phyloP scores from a whole-genome alignment of 129 eudicot species.

The Flaveria trinervia region DNA sequence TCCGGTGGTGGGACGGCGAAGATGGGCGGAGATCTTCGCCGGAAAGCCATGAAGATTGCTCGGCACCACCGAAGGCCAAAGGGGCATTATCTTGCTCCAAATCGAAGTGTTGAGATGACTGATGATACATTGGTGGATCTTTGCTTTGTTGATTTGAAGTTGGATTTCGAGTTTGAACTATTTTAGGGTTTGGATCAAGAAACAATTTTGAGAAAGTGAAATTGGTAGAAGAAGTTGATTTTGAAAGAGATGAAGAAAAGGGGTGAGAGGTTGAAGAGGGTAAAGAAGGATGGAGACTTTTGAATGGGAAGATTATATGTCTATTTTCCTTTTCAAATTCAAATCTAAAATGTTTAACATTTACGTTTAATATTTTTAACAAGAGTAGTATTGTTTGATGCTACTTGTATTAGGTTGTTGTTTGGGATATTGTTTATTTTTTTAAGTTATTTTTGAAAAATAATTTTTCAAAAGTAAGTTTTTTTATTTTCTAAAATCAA shows the following conservation, averaged over 20 bases:
- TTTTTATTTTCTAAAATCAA: no score
- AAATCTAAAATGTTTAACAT: background rate
- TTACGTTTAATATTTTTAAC: no score
- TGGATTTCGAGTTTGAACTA: background rate
- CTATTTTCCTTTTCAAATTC: background rate
- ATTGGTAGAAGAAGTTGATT: constrained; percentile 13
- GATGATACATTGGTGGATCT: constrained; percentile 50
- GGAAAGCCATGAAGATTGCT: constrained; percentile 73
- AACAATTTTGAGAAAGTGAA: constrained; percentile 19
- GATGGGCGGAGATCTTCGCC: constrained; percentile 47
- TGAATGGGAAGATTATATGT: constrained; percentile 14
- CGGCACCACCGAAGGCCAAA: constrained; percentile 49
- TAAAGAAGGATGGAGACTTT: constrained; percentile 25
- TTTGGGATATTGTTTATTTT: no score
- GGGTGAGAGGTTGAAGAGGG: background rate
- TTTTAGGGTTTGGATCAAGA: constrained; percentile 13
- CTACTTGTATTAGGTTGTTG: no score
- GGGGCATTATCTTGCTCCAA: constrained; percentile 51
- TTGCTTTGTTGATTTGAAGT: constrained; percentile 6
- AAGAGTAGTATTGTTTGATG: no score
- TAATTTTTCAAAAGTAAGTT: no score
- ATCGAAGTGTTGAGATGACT: constrained; percentile 60
- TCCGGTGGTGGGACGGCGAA: constrained; percentile 39
- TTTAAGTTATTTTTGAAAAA: no score
- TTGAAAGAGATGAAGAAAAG: constrained; percentile 15